Evolutionary conservation across 2,329 filamentous ascomycete species (phyloP).

Genomic region (Trichoderma pleuroti): DNA sequence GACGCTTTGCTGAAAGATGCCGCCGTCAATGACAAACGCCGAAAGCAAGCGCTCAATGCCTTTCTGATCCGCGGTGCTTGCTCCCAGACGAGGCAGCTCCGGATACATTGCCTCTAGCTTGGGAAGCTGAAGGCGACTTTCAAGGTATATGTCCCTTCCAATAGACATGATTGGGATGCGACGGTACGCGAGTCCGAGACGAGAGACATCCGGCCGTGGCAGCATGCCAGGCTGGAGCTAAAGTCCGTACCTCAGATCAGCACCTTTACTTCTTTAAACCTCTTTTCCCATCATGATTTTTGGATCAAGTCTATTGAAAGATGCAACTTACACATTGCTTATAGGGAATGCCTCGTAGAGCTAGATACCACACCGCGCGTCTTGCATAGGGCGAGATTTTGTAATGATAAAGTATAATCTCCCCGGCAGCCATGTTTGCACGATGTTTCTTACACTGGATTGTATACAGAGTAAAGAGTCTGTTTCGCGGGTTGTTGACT

Average conservation of each 20-base stretch:
- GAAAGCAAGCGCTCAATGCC: conserved; percentile 56
- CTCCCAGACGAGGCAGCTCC: conserved; percentile 36
- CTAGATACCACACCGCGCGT: conserved; percentile 64
- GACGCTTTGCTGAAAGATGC: conserved; percentile 52
- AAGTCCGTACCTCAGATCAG: neutral
- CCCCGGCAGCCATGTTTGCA: conserved; percentile 22
- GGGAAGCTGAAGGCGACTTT: conserved; percentile 64
- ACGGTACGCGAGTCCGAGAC: conserved; percentile 62
- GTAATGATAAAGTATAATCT: conserved; percentile 64
- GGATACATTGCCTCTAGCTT: conserved; percentile 60
- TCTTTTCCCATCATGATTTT: neutral
- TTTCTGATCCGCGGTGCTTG: conserved; percentile 37
- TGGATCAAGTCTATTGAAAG: neutral
- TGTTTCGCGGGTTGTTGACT: neutral
- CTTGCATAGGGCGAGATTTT: conserved; percentile 61
- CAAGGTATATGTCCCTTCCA: conserved; percentile 64
- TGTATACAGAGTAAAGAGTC: neutral
- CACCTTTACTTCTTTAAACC: neutral
- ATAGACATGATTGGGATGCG: conserved; percentile 67
- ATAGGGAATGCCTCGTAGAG: conserved; percentile 62
- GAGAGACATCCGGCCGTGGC: conserved; percentile 61
- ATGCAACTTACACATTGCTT: conserved; percentile 59
- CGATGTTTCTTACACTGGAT: too few relatives aligned
- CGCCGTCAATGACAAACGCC: conserved; percentile 52
- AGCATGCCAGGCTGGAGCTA: conserved; percentile 63